Evolutionary conservation across 305 asterid species (phyloP), one percentile per base, ranked within the genome.

Genomic region (Fraxinus floribunda): DNA sequence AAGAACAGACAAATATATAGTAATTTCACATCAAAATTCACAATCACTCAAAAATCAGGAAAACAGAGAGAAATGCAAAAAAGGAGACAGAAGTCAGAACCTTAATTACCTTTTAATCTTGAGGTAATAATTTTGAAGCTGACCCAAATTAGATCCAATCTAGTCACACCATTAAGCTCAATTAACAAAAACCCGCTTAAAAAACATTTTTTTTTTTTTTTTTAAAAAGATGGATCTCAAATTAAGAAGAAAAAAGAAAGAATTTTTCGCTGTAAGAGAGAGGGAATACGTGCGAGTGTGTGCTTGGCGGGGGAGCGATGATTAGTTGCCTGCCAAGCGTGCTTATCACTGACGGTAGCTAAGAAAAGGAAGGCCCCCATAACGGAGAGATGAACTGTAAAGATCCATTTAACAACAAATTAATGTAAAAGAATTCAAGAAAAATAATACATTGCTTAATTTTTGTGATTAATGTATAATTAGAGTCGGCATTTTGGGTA

Each of bases 321-420:
- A 82, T 85, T 84, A 79, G 87, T 66, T 80, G 88, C 86, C 86
- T 80, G 90, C 83, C 90, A 86, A 84, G 91, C 89, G 80, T 78
- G 83, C 79, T 84, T 72, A 87, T 86, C 92, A 88, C 91, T 82
- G 89, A 89, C 89, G 83, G 88, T 84, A 87, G 85, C 93, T 80
- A 85, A 91, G 79, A 85, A 85, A 89, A 85, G 84, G 83, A 49
- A 62, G 24, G 81, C 81, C 81, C n/a, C 79, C 80, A 72, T 78
- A 77, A 78, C 78, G 81, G 85, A 80, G 78, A 68, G 85, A 83
- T 86, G 87, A 88, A 85, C 89, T 86, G 90, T 80, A 86, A 87
- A 89, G 87, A 83, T 73, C 70, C 83, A 66, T 77, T 70, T 30
- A 39, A 13, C 38, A 73, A 72, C 32, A 82, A 20, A 44, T 11